Evolutionary conservation across 148 eudicot genomes (phyloP).

Genomic region (Vaccinium vitisidaea): DNA sequence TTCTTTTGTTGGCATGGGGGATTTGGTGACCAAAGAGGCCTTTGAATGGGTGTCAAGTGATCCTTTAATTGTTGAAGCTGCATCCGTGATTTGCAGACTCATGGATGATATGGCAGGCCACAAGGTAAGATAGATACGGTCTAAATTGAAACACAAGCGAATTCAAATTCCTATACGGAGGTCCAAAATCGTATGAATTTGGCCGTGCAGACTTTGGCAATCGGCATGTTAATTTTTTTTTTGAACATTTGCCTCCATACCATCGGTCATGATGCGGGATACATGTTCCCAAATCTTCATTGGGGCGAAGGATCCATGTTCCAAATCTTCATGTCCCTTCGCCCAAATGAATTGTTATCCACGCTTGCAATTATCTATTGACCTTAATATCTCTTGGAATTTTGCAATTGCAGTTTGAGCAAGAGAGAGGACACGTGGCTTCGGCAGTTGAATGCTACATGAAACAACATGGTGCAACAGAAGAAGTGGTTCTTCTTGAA

Average conservation of each 20-base stretch:
- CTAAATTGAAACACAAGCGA: not conserved
- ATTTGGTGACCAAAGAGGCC: slow-evolving; percentile 27
- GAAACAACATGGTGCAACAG: slow-evolving; percentile 26
- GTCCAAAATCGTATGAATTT: too few relatives aligned
- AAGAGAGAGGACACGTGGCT: slow-evolving; percentile 34
- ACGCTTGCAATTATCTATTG: too few relatives aligned
- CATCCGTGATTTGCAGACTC: slow-evolving; percentile 29
- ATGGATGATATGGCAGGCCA: slow-evolving; percentile 41
- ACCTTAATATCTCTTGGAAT: not conserved
- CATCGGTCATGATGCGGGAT: too few relatives aligned
- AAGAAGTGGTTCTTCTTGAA: slow-evolving; percentile 25
- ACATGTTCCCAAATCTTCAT: too few relatives aligned
- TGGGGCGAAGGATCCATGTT: too few relatives aligned
- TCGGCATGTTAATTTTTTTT: too few relatives aligned
- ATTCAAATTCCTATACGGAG: not conserved
- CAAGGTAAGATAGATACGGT: slow-evolving; percentile 22
- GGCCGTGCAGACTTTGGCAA: too few relatives aligned
- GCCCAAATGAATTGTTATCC: too few relatives aligned
- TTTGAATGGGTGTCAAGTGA: slow-evolving; percentile 38
- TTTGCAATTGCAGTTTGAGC: slow-evolving; percentile 28
- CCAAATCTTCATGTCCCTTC: too few relatives aligned
- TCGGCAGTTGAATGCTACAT: slow-evolving; percentile 45
- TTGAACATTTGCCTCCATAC: too few relatives aligned
- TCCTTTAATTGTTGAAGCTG: slow-evolving; percentile 30
- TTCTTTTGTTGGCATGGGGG: slow-evolving; percentile 39